Base-by-base conservation (phyloP, 176 grass and related monocot species). In the Tillandsia leiboldiana region DNA sequence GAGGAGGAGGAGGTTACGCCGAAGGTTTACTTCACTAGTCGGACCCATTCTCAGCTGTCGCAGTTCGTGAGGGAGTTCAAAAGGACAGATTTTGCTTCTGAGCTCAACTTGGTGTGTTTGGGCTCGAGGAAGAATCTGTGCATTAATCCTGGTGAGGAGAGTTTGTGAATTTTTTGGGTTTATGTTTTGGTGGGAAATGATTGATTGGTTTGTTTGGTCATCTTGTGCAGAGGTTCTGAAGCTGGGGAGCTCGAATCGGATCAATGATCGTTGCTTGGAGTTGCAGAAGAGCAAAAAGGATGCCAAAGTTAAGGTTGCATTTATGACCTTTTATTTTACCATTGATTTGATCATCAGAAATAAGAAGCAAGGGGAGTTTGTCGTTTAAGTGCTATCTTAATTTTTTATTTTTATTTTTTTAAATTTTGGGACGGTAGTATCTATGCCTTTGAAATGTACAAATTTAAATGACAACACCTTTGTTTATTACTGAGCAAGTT, bases 51-150 rank as follows among this genome's bases (percentile, higher is more conserved):
- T 12, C 88, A 96, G 76, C 78, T 96, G 64, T 90, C 93, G 1
- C 93, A 92, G 79, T 96, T 96, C 74, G 79, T 96, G 49, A 77
- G 68, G 27, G 93, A 96, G 81, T 87, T 96, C 67, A 96, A 85
- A 64, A 96, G 51, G 72, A 90, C 93, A 0, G 22, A 59, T 17
- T 90, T 96, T 27, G 71, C 83, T 1, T 65, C 50, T 18, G 68
- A 67, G 57, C 70, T 92, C 53, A 87, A 72, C 69, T 68, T 78
- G 2, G 79, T 81, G 63, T 92, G 86, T 79, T 87, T 96, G 76
- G 93, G 88, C 17, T 96, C 93, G 49, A 96, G 93, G 79, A 96
- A 90, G 77, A 96, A 92, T 48, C 10, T 96, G 11, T 92, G 93
- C 70, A 81, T 83, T 53, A 96, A 96, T 77, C 73, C 70, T 29